These are phyloP conservation scores for Nakazawaea holstii DNA, from an alignment of 805 yeast genomes.

Conservation along the genomic window DNA sequence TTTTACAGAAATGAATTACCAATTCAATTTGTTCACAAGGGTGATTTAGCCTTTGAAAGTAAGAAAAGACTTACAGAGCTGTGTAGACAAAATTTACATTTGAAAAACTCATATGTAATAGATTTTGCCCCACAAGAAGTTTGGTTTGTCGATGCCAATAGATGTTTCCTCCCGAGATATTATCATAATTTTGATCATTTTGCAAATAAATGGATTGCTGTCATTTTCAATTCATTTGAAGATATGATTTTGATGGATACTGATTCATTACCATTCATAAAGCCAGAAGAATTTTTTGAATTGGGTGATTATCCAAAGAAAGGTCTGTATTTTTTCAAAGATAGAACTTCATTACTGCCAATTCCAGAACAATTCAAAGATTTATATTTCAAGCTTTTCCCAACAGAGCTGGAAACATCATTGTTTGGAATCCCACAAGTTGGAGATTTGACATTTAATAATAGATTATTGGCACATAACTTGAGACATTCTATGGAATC, in stretches of 20 bases:
- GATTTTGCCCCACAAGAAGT: slow-evolving; percentile 23
- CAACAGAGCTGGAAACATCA: slow-evolving; percentile 8
- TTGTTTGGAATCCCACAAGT: slow-evolving; percentile 25
- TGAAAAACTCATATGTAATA: slow-evolving; percentile 12
- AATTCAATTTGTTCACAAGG: slow-evolving; percentile 39
- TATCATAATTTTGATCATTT: slow-evolving; percentile 21
- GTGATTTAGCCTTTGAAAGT: slow-evolving; percentile 31
- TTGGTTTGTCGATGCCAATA: slow-evolving; percentile 29
- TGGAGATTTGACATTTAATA: slow-evolving; percentile 26
- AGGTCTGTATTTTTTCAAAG: slow-evolving; percentile 44
- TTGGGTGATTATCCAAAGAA: slow-evolving; percentile 29
- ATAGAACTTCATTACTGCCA: slow-evolving; percentile 29
- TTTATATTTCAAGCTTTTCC: slow-evolving; percentile 27
- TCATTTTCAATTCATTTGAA: slow-evolving; percentile 52
- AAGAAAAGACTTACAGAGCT: slow-evolving; percentile 29
- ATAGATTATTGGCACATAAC: slow-evolving; percentile 33
- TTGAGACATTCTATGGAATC: slow-evolving; percentile 43
- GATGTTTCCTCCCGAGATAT: slow-evolving; percentile 20
- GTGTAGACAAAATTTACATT: slow-evolving; percentile 24
- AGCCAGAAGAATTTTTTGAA: slow-evolving; percentile 32
- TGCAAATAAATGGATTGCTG: slow-evolving; percentile 49
- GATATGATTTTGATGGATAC: slow-evolving; percentile 52
- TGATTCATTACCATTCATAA: slow-evolving; percentile 37
- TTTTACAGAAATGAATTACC: slow-evolving; percentile 47
- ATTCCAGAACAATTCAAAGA: slow-evolving; percentile 41